phyloP scores from a whole-genome alignment of 2,329 filamentous ascomycete genomes.

The Ceratocystis variospora region DNA sequence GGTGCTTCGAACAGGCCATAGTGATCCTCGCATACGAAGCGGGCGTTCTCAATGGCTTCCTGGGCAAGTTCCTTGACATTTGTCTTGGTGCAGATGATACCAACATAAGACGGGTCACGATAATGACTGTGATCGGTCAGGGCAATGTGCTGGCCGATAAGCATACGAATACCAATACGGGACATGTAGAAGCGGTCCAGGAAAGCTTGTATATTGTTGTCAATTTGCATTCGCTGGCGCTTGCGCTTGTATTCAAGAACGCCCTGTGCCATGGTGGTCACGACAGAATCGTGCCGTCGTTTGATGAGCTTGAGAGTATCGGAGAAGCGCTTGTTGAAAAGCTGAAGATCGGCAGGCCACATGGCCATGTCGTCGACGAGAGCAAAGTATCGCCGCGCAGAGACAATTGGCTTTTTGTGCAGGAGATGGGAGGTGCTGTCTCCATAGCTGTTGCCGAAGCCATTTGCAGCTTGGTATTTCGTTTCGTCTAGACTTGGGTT shows the following conservation, averaged over 20 bases:
- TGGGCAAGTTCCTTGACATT: conserved; percentile 90
- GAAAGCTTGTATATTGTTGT: conserved; percentile 93
- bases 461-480: conserved; percentile 53
- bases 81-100: conserved; percentile 97
- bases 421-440: conserved; percentile 35
- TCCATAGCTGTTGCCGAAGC: conserved; percentile 32
- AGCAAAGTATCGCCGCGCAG: conserved; percentile 69
- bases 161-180: conserved; percentile 95
- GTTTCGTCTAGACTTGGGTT: conserved; percentile 82
- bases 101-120: conserved; percentile 85
- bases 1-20: conserved; percentile 95
- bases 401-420: conserved; percentile 35
- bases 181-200: conserved; percentile 99
- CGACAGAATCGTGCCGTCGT: conserved; percentile 86
- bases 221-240: conserved; percentile 94
- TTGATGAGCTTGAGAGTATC: conserved; percentile 89
- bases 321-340: conserved; percentile 87
- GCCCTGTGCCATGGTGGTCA: conserved; percentile 94
- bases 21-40: conserved; percentile 98
- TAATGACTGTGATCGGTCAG: conserved; percentile 85
- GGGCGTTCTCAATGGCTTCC: conserved; percentile 94
- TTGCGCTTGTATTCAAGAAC: conserved; percentile 97
- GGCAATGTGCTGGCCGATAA: conserved; percentile 96
- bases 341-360: conserved; percentile 87
- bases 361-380: conserved; percentile 84